Evolutionary conservation across 1,284 basidiomycete genomes (phyloP), one percentile per base, ranked within the genome.

Genomic region (Pholiota adiposa): DNA sequence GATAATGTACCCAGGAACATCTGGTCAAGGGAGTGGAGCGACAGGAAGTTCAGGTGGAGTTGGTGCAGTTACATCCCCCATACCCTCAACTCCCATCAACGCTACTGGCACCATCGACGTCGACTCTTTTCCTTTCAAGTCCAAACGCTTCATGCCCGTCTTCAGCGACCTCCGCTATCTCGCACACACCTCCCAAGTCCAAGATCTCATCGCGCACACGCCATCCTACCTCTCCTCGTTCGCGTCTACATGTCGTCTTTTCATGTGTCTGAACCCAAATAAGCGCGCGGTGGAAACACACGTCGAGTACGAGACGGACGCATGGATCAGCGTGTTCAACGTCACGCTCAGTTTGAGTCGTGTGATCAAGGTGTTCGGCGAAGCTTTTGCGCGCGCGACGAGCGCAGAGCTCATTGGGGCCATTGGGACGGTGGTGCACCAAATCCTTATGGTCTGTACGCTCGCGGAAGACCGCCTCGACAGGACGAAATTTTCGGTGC

Each of bases 241-340:
- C 58, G 75, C 79, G 16, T 80, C 83, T 59, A 90, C 93, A 11
- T 90, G 94, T 71, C 87, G 89, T 66, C 79, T 96, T 46, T 97
- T 97, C 79, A 93, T 94, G 83, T 93, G 91, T 64, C 84, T 97
- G 68, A 95, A 96, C 69, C 89, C 94, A 0, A 94, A 94, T 72
- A 88, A 89, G 65, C 85, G 95, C n/a, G 93, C 92, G 9, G 86
- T 83, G 4, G 83, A 85, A 16, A 87, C 79, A 59, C 96, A 98
- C 68, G 88, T 97, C 67, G 95, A 97, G 73, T 98, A 93, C 75
- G 96, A 98, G 75, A 90, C 91, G 33, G 96, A 98, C 66, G 88
- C 90, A 29, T 97, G 95, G 94, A 93, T 96, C 63, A 92, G 89
- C 68, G 92, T 96, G 8, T 97, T 97, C 77, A 94, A 95, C 67